Conservation (phyloP, 1,284 basidiomycete species). For the Moniliophthora roreri region DNA sequence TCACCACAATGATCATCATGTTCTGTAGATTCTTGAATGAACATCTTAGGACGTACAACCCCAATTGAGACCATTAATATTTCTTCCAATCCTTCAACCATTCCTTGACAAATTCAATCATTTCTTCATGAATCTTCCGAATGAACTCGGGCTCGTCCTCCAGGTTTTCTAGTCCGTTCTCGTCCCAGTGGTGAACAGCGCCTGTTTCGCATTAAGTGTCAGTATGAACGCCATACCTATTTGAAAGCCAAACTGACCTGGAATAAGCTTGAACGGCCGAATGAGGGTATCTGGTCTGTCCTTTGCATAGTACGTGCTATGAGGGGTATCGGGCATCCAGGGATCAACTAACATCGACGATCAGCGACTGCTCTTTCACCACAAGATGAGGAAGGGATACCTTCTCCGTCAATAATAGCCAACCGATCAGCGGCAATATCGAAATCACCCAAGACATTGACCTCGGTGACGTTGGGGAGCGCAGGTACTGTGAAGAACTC, state of each 20-base stretch:
- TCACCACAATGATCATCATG: no score
- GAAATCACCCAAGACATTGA: slow-evolving; percentile 81
- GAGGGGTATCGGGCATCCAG: slow-evolving; percentile 87
- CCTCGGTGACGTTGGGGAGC: slow-evolving; percentile 75
- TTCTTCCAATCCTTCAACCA: slow-evolving; percentile 77
- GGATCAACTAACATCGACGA: slow-evolving; percentile 69
- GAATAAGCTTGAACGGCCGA: slow-evolving; percentile 87
- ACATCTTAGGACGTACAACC: no score
- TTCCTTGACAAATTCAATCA: slow-evolving; percentile 75
- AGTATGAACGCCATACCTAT: slow-evolving; percentile 4
- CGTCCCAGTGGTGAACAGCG: slow-evolving; percentile 90
- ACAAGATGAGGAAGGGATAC: slow-evolving; percentile 34
- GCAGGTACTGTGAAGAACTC: slow-evolving; percentile 70
- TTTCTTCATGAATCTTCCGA: slow-evolving; percentile 77
- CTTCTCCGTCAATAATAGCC: slow-evolving; percentile 86
- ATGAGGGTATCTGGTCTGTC: slow-evolving; percentile 70
- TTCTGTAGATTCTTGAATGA: no score
- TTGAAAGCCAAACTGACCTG: slow-evolving; percentile 43
- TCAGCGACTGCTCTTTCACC: neutral
- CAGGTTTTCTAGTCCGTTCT: slow-evolving; percentile 74
- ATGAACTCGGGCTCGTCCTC: slow-evolving; percentile 78
- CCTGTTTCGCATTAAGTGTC: slow-evolving; percentile 42
- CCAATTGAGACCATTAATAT: neutral
- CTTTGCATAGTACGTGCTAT: slow-evolving; percentile 69
- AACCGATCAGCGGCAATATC: slow-evolving; percentile 73